Percentiles rank a stretch among this genome's conserved stretches.
These are phyloP conservation scores for Bolboschoenus planiculmis DNA, from an alignment of 176 grass and related monocot genomes.

Conservation along the genomic window DNA sequence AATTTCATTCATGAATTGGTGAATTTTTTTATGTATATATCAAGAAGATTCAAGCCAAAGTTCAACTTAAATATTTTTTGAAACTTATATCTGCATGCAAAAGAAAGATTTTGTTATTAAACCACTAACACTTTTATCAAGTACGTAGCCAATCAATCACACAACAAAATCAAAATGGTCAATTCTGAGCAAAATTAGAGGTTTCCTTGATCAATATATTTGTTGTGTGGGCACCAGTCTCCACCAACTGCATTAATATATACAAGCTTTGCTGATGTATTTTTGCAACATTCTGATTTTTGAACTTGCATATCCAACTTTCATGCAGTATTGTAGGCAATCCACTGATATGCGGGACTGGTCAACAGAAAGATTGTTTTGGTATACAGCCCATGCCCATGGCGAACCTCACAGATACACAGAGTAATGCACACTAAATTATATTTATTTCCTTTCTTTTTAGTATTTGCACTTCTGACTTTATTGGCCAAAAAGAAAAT, in stretches of 20 bases:
- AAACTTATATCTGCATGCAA: not conserved
- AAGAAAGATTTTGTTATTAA: not conserved
- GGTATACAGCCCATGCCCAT: slow-evolving; percentile 57
- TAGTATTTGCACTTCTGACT: not conserved
- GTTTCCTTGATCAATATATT: not conserved
- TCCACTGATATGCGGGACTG: slow-evolving; percentile 70
- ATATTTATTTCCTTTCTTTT: not conserved
- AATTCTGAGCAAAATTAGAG: not conserved
- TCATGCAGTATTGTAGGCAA: slow-evolving; percentile 87
- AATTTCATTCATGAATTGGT: not conserved
- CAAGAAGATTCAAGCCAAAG: not conserved
- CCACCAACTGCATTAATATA: not conserved
- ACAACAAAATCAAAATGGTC: not conserved
- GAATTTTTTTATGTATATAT: not conserved
- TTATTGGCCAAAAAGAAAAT: not conserved
- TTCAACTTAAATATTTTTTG: not conserved
- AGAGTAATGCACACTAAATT: slow-evolving; percentile 22
- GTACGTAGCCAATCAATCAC: not conserved
- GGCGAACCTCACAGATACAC: slow-evolving; percentile 49
- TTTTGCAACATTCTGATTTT: not conserved
- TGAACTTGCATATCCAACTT: slow-evolving; percentile 14
- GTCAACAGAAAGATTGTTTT: slow-evolving; percentile 56
- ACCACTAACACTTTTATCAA: not conserved
- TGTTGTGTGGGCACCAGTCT: not conserved
- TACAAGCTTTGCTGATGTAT: not conserved